Evolutionary conservation across 495 filamentous ascomycete genomes (phyloP), one percentile per base, ranked within the genome.

Genomic region (Aspergillus egyptiacus): DNA sequence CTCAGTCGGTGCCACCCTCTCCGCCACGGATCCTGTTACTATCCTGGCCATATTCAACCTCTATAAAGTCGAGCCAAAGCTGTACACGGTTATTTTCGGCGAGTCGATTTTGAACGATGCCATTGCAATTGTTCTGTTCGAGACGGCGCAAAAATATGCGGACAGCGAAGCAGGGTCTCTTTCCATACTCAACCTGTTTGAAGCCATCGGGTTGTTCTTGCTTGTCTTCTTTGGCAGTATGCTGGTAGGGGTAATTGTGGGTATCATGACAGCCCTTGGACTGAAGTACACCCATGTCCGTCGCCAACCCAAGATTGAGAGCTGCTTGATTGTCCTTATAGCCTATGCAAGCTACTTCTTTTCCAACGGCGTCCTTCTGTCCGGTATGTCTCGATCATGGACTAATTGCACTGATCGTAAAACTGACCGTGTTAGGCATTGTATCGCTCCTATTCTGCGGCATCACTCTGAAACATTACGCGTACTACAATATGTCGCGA

Each of bases 401-500:
- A 3, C 23, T 6, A 3, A 15, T 22, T 43, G 14, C 14, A 7
- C 17, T 14, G 33, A 17, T 36, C 17, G 20, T 2, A 7, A 50
- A 53, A 19, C 39, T 45, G 7, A 66, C 27, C n/a, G 14, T 32
- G 13, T 2, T 56, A 97, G 91, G 93, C 48, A 98, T 98, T 57
- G 93, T 98, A 45, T 93, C 93, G 14, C 77, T 98, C 47, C 73
- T 98, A 9, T 97, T 98, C 72, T 97, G 94, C 65, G 93, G 93
- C 24, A 98, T 98, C 51, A 96, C 93, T 6, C 76, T 98, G 27
- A 98, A 98, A 65, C 93, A 98, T 64, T 97, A 98, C 60, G 93
- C 93, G 33, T 98, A 98, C 72, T 96, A 96, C 73, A 98, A 98
- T 71, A 98, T 98, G 93, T 98, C 93, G 23, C 84, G 93, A 34